Conservation (phyloP, 331 rosid species). For the Dryas integrifolia region DNA sequence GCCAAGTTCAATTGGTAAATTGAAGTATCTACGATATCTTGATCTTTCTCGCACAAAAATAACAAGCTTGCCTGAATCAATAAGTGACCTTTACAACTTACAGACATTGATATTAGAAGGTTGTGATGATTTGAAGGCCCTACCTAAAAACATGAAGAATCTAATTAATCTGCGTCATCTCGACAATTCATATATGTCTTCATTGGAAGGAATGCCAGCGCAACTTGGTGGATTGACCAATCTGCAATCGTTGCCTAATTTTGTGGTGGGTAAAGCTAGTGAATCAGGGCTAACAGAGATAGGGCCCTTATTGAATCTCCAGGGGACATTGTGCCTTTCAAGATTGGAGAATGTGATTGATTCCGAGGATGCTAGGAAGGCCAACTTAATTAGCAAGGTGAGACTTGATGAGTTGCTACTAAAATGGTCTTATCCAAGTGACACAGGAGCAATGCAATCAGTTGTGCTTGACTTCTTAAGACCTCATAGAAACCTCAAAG, state of each 20-base stretch:
- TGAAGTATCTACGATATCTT: slow-evolving; percentile 32
- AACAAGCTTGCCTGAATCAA: slow-evolving; percentile 26
- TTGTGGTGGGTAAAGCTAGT: slow-evolving; percentile 1
- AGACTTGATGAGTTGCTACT: slow-evolving; percentile 10
- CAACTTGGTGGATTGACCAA: background rate
- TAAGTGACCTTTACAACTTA: slow-evolving; percentile 28
- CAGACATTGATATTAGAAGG: slow-evolving; percentile 22
- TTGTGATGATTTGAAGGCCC: rapidly evolving
- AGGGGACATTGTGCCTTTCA: slow-evolving; percentile 16
- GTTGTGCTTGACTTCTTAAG: slow-evolving; percentile 18
- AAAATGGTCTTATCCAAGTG: slow-evolving; percentile 7
- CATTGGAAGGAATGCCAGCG: slow-evolving; percentile 8
- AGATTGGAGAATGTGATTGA: slow-evolving; percentile 15
- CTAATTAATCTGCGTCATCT: slow-evolving; percentile 32
- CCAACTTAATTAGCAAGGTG: slow-evolving; percentile 8
- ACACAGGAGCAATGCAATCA: background rate
- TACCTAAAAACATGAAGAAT: slow-evolving; percentile 10
- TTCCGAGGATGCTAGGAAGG: slow-evolving; percentile 21
- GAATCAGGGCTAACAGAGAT: background rate
- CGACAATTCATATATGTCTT: background rate
- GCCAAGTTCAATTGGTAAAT: slow-evolving; percentile 23
- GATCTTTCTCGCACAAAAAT: rapidly evolving
- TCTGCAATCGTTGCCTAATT: background rate
- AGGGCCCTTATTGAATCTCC: slow-evolving; percentile 16
- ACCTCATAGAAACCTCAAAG: slow-evolving; percentile 11